Conservation (phyloP, 495 filamentous ascomycete species). For the Daldinia decipiens region DNA sequence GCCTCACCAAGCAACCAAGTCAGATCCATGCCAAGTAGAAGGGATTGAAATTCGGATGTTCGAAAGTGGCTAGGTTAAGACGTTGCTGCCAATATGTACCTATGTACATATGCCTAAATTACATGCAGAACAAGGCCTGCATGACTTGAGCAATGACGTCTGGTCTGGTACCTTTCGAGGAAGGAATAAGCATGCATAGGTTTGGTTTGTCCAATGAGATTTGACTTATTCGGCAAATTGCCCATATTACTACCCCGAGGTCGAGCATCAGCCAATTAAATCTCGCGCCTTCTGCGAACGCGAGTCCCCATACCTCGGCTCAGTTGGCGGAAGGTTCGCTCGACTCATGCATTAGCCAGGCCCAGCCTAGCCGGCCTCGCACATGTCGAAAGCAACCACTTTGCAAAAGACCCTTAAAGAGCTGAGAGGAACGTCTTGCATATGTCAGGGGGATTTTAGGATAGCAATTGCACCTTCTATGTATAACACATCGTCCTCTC, state of each 20-base stretch:
- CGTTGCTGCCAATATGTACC: no score
- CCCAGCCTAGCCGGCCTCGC: not conserved
- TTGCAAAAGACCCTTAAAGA: not conserved
- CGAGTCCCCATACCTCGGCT: slow-evolving; percentile 26
- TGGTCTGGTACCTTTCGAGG: not conserved
- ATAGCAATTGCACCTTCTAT: not conserved
- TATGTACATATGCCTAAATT: slow-evolving; percentile 7
- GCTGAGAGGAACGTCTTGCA: not conserved
- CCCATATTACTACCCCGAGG: slow-evolving; percentile 19
- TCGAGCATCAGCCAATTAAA: slow-evolving; percentile 20
- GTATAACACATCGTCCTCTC: not conserved
- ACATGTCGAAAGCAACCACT: slow-evolving; percentile 22
- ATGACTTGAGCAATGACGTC: slow-evolving; percentile 11
- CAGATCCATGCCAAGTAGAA: slow-evolving; percentile 3
- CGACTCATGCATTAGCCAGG: slow-evolving; percentile 13
- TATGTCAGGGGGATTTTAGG: not conserved
- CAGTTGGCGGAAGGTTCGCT: not conserved
- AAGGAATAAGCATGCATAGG: slow-evolving; percentile 1
- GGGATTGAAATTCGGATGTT: not conserved
- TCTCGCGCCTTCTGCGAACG: not conserved
- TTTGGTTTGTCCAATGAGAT: slow-evolving; percentile 6
- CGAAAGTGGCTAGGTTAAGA: no score
- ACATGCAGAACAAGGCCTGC: not conserved
- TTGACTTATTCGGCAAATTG: not conserved
- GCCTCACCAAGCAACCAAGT: not conserved